These are phyloP conservation scores for Lomentospora prolificans DNA, from an alignment of 2,329 filamentous ascomycete genomes.

Conservation along the genomic window DNA sequence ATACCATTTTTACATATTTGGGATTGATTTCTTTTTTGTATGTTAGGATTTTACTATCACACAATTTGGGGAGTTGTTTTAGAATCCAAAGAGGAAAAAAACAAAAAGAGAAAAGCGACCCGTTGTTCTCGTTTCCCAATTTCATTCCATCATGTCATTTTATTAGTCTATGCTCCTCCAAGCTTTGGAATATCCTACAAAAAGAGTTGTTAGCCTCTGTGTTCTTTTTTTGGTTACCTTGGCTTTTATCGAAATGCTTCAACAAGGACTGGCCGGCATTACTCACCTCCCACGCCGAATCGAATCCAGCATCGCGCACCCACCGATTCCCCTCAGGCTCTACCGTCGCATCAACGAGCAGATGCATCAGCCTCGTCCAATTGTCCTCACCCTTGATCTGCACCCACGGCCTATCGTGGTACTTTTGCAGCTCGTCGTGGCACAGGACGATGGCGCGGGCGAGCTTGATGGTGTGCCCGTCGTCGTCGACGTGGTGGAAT, in stretches of 20 bases:
- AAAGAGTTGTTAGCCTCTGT: neutral
- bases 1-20: neutral
- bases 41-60: no score
- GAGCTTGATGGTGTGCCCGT: slow-evolving; percentile 75
- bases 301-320: slow-evolving; percentile 10
- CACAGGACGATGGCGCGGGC: slow-evolving; percentile 60
- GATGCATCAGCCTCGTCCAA: slow-evolving; percentile 1
- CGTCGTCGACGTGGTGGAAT: slow-evolving; percentile 48
- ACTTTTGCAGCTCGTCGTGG: slow-evolving; percentile 38
- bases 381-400: slow-evolving; percentile 39
- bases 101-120: neutral
- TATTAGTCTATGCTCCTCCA: neutral
- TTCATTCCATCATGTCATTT: neutral
- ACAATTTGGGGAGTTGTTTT: neutral
- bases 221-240: neutral
- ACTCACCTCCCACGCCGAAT: slow-evolving; percentile 10
- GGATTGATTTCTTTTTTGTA: neutral
- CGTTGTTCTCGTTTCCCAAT: neutral
- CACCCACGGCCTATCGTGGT: slow-evolving; percentile 35
- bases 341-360: slow-evolving; percentile 5
- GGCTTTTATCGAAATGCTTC: neutral
- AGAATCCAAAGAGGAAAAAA: neutral
- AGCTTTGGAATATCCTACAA: neutral
- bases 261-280: neutral
- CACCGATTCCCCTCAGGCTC: neutral